These are phyloP conservation scores for Trifolium pratense DNA, from an alignment of 306 rosid species.

Conservation along the genomic window DNA sequence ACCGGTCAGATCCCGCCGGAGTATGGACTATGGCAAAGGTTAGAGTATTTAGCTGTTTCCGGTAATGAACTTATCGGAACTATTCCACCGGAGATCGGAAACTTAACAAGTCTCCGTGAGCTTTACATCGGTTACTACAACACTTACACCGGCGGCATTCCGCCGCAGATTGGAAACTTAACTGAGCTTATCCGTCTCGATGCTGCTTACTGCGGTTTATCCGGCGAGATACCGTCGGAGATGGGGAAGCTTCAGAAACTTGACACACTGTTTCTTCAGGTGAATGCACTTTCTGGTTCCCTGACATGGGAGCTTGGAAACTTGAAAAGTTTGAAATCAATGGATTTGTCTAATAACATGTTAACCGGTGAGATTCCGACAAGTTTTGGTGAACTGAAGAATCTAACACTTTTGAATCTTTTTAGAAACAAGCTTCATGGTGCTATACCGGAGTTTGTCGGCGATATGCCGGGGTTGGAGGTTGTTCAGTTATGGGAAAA, in stretches of 20 bases:
- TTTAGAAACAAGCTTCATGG: conserved; percentile 92
- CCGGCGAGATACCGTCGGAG: conserved; percentile 84
- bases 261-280: conserved; percentile 91
- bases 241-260: conserved; percentile 72
- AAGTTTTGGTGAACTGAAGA: conserved; percentile 65
- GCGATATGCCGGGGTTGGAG: conserved; percentile 72
- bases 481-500: conserved; percentile 95
- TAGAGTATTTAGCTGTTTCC: conserved; percentile 82
- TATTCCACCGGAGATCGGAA: conserved; percentile 84
- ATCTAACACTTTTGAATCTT: conserved; percentile 75
- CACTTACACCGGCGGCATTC: conserved; percentile 67
- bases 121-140: conserved; percentile 87
- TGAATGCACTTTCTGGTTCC: conserved; percentile 78
- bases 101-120: conserved; percentile 67
- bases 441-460: conserved; percentile 84
- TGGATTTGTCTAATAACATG: conserved; percentile 90
- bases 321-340: conserved; percentile 71
- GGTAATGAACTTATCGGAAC: conserved; percentile 77
- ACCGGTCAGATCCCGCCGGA: conserved; percentile 78
- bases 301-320: conserved; percentile 75
- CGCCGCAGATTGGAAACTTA: conserved; percentile 79
- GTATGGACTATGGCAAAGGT: conserved; percentile 59
- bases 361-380: conserved; percentile 79
- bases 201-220: conserved; percentile 76
- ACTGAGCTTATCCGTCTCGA: conserved; percentile 75